phyloP scores from a whole-genome alignment of 1,139 yeast species.

The Hansenula lynferdii region DNA sequence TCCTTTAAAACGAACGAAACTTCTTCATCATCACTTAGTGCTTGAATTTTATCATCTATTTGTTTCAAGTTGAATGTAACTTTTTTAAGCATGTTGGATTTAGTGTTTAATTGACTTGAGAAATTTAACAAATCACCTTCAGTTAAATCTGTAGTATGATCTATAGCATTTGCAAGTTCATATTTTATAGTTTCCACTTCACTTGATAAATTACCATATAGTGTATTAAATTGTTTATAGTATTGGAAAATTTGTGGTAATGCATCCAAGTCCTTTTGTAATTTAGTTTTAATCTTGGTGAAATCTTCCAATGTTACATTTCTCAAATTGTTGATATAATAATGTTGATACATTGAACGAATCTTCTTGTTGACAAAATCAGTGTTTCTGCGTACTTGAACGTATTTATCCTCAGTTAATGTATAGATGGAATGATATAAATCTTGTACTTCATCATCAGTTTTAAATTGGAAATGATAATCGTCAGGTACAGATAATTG shows the following conservation, averaged over 20 bases:
- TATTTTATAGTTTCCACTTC: not conserved
- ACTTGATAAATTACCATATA: not conserved
- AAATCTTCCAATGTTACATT: slow-evolving; percentile 14
- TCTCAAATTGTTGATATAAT: slow-evolving; percentile 17
- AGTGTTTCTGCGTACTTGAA: slow-evolving; percentile 16
- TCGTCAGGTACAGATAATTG: slow-evolving; percentile 1
- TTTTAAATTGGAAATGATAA: not conserved
- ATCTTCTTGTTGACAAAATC: slow-evolving; percentile 16
- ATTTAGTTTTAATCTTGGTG: slow-evolving; percentile 10
- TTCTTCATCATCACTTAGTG: slow-evolving; percentile 15
- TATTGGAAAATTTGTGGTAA: slow-evolving; percentile 3
- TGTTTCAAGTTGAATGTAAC: slow-evolving; percentile 11
- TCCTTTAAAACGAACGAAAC: slow-evolving; percentile 21
- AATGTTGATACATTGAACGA: slow-evolving; percentile 12
- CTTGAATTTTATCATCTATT: slow-evolving; percentile 8
- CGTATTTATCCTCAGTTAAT: slow-evolving; percentile 14
- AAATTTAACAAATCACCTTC: slow-evolving; percentile 1
- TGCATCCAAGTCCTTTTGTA: slow-evolving; percentile 3
- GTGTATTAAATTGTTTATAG: not conserved
- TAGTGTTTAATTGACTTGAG: not conserved
- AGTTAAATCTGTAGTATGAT: not conserved
- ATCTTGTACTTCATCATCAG: slow-evolving; percentile 12
- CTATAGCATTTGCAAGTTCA: not conserved
- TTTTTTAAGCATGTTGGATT: slow-evolving; percentile 7
- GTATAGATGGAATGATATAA: slow-evolving; percentile 6